Base-by-base conservation (phyloP, 805 yeast genomes). In the Yarrowia osloensis region DNA sequence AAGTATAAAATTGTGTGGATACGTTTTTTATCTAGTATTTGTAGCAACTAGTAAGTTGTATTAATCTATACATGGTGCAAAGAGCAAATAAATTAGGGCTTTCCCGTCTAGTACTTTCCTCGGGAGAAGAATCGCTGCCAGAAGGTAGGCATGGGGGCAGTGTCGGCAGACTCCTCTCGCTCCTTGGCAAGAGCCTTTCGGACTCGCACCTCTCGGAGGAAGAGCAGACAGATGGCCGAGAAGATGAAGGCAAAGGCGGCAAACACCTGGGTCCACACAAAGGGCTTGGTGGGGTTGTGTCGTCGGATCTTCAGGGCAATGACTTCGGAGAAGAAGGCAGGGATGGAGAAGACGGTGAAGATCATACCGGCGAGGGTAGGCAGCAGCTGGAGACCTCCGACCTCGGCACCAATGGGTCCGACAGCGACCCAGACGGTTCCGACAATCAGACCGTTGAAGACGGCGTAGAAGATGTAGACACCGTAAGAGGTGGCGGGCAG, bases 391-490 rank as follows among this genome's bases (percentile, higher is more conserved):
- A 63, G 67, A 21, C 67, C 67, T 28, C 57, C 67, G 17, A 63
- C 59, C 39, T 63, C 67, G 9, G 67, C 67, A n/a, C 59, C 59
- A 47, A 63, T 39, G 24, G 67, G 57, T 17, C 67, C 67, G 3
- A 47, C 57, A 22, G 67, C 57, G 4, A 63, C 67, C 67, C 67
- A 63, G 13, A 63, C 59, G 31, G 67, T 63, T 26, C 80, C 81
- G 0, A 80, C 75, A 7, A 76, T 71, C 22, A 73, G 70, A 19
- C 80, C 81, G 78, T 79, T 78, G 29, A 75, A 35, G 1, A 78
- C 71, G 6, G 73, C 73, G 68, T 74, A 77, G 19, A 75, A 69
- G 17, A 74, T 35, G 40, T 73, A 54, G 22, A 70, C 50, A 22
- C 70, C 68, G 33, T 69, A 67, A 21, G 57, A 59, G 17, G 55